Evolutionary conservation across 2,329 filamentous ascomycete species (phyloP), one percentile per base, ranked within the genome.

Genomic region (Torrubiella hemipterigena): DNA sequence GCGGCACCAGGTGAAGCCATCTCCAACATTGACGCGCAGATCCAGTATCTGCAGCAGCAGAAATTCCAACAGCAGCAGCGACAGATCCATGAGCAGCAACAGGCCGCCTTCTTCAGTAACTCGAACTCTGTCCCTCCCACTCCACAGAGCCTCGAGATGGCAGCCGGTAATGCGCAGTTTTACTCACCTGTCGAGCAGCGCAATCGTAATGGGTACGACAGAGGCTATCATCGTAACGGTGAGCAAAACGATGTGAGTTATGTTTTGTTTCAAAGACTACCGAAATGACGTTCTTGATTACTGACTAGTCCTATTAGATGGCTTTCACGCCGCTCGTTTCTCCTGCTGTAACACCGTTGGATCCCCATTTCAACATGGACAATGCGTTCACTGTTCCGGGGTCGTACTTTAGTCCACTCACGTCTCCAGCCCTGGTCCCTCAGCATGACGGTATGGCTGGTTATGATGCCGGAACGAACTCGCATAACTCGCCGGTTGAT

Each of bases 331-430:
- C 83, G 1, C 66, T 89, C 18, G 81, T 83, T 9, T 87, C 83
- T 13, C 83, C 83, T n/a, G 83, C 81, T 5, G 81, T 89, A 26
- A 87, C 82, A 3, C 82, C 83, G 15, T 65, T 86, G 30, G 83
- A 87, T 46, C 65, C 72, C 25, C 74, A 78, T 40, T 85, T 83
- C 48, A 63, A 68, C 27, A 59, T 72, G 37, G 69, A 75, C 16
- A 56, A 55, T 19, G 59, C 61, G 29, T 83, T 74, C 44, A 67
- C 70, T 6, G 65, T 82, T 4, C 76, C 79, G 0, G 72, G 71
- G 21, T 71, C 80, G 20, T 89, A 86, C 56, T 87, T 91, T 51
- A 91, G 82, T 48, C 83, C 83, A 8, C 64, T 91, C 29, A 86
- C 81, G 5, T 91, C 83, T 12, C 83, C 83, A 2, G 81, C 82